Conservation (phyloP, 331 rosid species). For the Ulmus americana region DNA sequence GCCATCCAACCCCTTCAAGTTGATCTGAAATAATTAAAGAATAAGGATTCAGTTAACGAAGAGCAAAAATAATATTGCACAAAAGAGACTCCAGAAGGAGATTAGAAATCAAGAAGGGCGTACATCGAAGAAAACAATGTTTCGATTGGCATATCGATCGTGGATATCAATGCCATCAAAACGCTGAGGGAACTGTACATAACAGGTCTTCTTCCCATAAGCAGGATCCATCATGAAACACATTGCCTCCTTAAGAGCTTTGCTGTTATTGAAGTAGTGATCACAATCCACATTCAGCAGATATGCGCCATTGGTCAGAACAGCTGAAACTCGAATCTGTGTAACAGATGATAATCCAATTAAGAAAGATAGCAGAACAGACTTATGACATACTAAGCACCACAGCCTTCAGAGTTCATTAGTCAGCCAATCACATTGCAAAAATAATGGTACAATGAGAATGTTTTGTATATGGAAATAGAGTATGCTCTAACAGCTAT, state of each 20-base stretch:
- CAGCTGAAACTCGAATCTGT: constrained; percentile 98
- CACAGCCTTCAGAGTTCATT: constrained; percentile 4
- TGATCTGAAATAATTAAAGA: constrained; percentile 46
- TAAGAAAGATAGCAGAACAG: constrained; percentile 24
- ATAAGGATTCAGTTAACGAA: constrained; percentile 10
- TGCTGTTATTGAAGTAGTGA: constrained; percentile 95
- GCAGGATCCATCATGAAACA: constrained; percentile 99
- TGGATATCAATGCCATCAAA: constrained; percentile 94
- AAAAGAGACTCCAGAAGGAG: not conserved
- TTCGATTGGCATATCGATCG: constrained; percentile 99
- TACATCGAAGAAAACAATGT: constrained; percentile 96
- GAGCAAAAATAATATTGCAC: constrained; percentile 1
- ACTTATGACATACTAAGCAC: not conserved
- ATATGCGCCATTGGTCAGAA: constrained; percentile 94
- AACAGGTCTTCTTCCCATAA: constrained; percentile 86
- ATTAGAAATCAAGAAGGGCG: constrained; percentile 24
- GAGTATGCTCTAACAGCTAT: not conserved
- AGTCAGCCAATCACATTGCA: constrained; percentile 6
- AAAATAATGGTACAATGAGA: not conserved
- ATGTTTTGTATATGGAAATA: not conserved
- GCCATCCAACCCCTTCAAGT: constrained; percentile 96
- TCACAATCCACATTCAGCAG: constrained; percentile 95
- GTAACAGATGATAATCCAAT: constrained; percentile 25
- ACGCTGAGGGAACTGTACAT: constrained; percentile 97
- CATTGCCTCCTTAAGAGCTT: constrained; percentile 98